Percentiles rank a stretch among this genome's conserved stretches.
These are phyloP conservation scores for Arthrobotrys musiformis DNA, from an alignment of 2,329 filamentous ascomycete genomes.

Conservation along the genomic window DNA sequence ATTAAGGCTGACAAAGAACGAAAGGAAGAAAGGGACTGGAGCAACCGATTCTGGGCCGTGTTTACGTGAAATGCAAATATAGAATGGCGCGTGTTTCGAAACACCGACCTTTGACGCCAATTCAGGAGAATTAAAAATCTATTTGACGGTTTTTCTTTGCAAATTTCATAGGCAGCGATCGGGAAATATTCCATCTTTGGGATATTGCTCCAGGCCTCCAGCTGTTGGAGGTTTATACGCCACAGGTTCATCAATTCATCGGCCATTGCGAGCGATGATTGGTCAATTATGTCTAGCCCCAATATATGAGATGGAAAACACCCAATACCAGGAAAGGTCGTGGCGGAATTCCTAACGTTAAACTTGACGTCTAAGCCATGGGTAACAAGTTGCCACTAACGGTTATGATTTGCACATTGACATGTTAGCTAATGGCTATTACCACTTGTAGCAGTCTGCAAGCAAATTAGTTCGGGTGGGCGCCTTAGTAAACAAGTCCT, in stretches of 20 bases:
- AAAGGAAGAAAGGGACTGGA: background rate
- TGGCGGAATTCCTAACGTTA: slow-evolving; percentile 30
- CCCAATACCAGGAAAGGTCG: background rate
- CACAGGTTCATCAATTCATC: slow-evolving; percentile 26
- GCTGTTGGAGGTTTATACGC: slow-evolving; percentile 8
- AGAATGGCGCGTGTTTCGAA: slow-evolving; percentile 23
- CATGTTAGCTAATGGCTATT: slow-evolving; percentile 3
- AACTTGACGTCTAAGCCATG: background rate
- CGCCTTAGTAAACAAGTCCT: slow-evolving; percentile 12
- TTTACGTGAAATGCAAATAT: slow-evolving; percentile 43
- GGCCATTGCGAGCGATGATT: background rate
- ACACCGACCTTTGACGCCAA: slow-evolving; percentile 17
- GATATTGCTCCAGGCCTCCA: slow-evolving; percentile 23
- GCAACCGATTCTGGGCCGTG: slow-evolving; percentile 7
- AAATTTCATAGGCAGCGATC: slow-evolving; percentile 29
- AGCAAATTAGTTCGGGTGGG: background rate
- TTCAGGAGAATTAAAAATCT: slow-evolving; percentile 8
- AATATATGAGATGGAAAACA: background rate
- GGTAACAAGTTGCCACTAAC: slow-evolving; percentile 4
- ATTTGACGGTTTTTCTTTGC: too few species aligned
- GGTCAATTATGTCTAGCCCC: background rate
- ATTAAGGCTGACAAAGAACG: slow-evolving; percentile 38
- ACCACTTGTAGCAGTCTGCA: background rate
- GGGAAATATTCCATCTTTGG: background rate
- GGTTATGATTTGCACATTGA: slow-evolving; percentile 38